Percentiles rank a stretch among this genome's conserved stretches.
phyloP scores from a whole-genome alignment of 352 stramenopile species.

The Phytophthora tentaculata region DNA sequence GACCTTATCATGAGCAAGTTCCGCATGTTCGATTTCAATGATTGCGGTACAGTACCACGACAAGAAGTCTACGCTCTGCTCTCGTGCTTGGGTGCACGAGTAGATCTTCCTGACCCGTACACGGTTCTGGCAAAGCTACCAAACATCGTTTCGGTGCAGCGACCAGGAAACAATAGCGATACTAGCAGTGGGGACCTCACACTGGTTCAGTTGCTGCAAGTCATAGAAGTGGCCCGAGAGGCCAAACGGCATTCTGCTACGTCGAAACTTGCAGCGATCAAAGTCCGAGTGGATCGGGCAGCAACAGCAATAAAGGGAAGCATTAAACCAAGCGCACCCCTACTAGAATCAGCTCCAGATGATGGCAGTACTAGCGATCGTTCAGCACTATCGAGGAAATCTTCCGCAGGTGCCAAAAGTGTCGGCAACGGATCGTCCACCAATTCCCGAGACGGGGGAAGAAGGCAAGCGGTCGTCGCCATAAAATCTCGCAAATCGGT shows the following conservation, averaged over 20 bases:
- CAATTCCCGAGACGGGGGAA: slow-evolving; percentile 12
- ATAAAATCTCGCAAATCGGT: slow-evolving; percentile 19
- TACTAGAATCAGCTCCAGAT: not conserved
- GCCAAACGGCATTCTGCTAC: slow-evolving; percentile 10
- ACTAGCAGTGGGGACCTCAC: slow-evolving; percentile 18
- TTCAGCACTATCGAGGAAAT: not conserved
- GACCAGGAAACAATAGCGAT: not conserved
- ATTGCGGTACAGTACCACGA: slow-evolving; percentile 40
- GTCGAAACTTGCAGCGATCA: slow-evolving; percentile 14
- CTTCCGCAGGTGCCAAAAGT: not conserved
- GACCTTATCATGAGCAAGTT: slow-evolving; percentile 43
- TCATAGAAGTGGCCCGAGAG: slow-evolving; percentile 28
- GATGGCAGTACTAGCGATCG: not conserved
- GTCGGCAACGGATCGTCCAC: not conserved
- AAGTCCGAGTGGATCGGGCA: slow-evolving; percentile 10
- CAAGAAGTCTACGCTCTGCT: slow-evolving; percentile 53
- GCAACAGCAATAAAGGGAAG: not conserved
- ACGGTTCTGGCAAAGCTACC: slow-evolving; percentile 40
- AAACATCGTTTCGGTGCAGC: not conserved
- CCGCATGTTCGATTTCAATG: slow-evolving; percentile 51
- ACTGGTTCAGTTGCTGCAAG: slow-evolving; percentile 37
- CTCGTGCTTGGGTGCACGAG: slow-evolving; percentile 37
- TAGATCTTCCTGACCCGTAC: slow-evolving; percentile 54
- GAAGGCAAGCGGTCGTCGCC: not conserved
- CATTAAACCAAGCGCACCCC: not conserved